Conservation (phyloP, 371 early-diverging fungal species). For the Circinella minor region DNA sequence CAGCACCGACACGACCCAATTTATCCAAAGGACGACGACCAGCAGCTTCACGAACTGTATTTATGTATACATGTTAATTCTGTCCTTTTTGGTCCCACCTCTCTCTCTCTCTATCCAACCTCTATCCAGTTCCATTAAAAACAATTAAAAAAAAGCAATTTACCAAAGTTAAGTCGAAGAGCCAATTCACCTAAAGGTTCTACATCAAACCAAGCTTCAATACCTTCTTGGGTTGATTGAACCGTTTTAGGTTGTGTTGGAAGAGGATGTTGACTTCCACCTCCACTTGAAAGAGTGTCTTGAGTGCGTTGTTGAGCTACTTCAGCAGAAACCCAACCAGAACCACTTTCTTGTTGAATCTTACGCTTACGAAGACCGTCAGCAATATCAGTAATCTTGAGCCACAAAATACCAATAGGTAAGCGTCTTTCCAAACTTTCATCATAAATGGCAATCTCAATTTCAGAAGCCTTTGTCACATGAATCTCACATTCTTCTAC, state of each 20-base stretch:
- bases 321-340: constrained; percentile 56
- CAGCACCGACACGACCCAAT: constrained; percentile 88
- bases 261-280: constrained; percentile 10
- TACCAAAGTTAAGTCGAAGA: constrained; percentile 82
- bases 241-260: constrained; percentile 21
- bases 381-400: constrained; percentile 81
- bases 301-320: constrained; percentile 40
- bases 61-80: constrained; percentile 4
- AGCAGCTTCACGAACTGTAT: constrained; percentile 43
- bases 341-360: constrained; percentile 61
- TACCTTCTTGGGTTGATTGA: constrained; percentile 56
- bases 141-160: constrained; percentile 10
- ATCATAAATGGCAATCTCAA: constrained; percentile 88
- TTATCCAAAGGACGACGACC: constrained; percentile 68
- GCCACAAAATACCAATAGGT: constrained; percentile 82
- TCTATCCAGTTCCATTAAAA: too few relatives aligned
- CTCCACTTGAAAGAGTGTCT: constrained; percentile 1
- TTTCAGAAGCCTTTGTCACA: constrained; percentile 88
- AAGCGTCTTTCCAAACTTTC: constrained; percentile 68
- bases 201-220: constrained; percentile 88
- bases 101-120: too few relatives aligned
- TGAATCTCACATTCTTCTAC: constrained; percentile 84
- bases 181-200: constrained; percentile 91
- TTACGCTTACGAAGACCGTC: constrained; percentile 78
- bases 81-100: not conserved